Conservation (phyloP, 805 yeast genomes). For the Monosporozyma aquatica region DNA sequence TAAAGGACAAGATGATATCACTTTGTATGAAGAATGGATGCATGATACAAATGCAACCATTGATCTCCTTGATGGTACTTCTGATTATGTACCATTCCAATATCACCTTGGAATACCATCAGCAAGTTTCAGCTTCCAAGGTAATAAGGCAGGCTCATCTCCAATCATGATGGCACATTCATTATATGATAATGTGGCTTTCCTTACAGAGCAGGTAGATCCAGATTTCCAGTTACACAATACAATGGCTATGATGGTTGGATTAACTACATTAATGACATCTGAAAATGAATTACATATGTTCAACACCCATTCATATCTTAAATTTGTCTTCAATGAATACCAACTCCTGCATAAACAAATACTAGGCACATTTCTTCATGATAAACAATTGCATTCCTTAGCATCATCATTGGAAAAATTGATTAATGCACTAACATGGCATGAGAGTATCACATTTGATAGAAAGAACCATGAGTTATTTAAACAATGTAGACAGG, state of each 20-base stretch:
- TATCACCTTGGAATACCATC: constrained; percentile 62
- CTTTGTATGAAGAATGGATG: constrained; percentile 43
- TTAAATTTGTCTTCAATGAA: constrained; percentile 34
- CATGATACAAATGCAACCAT: constrained; percentile 32
- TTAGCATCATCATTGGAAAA: constrained; percentile 8
- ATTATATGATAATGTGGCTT: constrained; percentile 46
- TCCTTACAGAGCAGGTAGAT: constrained; percentile 47
- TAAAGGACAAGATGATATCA: constrained; percentile 30
- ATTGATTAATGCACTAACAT: constrained; percentile 6
- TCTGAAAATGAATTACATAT: constrained; percentile 50
- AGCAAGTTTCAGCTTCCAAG: constrained; percentile 39
- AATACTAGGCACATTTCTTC: constrained; percentile 19
- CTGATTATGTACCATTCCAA: constrained; percentile 54
- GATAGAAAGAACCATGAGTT: constrained; percentile 42
- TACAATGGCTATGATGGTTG: constrained; percentile 49
- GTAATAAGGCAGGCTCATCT: constrained; percentile 29
- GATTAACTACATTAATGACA: constrained; percentile 44
- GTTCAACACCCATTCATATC: constrained; percentile 40
- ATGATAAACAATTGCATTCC: constrained; percentile 13
- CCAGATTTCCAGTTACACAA: constrained; percentile 46
- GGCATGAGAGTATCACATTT: constrained; percentile 31
- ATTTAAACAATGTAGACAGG: constrained; percentile 45
- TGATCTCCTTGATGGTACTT: constrained; percentile 38
- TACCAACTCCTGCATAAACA: constrained; percentile 24
- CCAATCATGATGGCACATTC: constrained; percentile 53